Conservation (phyloP, 345 rosid species). For the Gossypium sturtianum region DNA sequence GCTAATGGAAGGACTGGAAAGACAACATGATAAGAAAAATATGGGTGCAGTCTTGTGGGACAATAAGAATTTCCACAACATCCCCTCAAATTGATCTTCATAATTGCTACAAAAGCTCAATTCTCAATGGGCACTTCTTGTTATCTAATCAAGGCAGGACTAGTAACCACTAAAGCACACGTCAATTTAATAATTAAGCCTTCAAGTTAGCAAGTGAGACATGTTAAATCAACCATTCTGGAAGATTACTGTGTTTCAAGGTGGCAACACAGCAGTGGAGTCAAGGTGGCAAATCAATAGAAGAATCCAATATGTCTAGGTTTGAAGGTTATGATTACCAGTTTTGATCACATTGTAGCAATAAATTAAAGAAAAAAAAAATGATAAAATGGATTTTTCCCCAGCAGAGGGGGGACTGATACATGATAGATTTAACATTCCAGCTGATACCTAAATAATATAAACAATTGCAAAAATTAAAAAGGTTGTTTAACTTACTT, state of each 20-base stretch:
- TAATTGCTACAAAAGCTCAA: not conserved
- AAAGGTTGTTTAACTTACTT: constrained; percentile 46
- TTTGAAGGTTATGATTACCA: not conserved
- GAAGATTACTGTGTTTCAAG: not conserved
- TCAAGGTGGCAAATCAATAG: not conserved
- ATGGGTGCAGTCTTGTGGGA: not conserved
- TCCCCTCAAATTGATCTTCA: not conserved
- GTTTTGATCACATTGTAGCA: not conserved
- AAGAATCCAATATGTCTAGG: not conserved
- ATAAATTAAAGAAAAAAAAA: not conserved
- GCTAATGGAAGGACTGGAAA: not conserved
- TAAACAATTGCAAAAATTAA: not conserved
- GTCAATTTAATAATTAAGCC: not conserved
- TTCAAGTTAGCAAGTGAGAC: not conserved
- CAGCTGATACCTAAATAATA: not conserved
- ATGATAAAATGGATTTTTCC: not conserved
- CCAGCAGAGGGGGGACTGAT: not conserved
- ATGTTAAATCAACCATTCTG: not conserved
- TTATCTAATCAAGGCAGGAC: not conserved
- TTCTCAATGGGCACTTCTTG: not conserved
- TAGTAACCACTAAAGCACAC: not conserved
- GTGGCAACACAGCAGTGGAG: not conserved
- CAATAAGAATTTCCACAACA: not conserved
- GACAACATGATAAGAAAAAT: not conserved
- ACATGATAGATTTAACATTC: not conserved